phyloP scores from a whole-genome alignment of 768 basidiomycete genomes.

The Cubamyces lactineus region DNA sequence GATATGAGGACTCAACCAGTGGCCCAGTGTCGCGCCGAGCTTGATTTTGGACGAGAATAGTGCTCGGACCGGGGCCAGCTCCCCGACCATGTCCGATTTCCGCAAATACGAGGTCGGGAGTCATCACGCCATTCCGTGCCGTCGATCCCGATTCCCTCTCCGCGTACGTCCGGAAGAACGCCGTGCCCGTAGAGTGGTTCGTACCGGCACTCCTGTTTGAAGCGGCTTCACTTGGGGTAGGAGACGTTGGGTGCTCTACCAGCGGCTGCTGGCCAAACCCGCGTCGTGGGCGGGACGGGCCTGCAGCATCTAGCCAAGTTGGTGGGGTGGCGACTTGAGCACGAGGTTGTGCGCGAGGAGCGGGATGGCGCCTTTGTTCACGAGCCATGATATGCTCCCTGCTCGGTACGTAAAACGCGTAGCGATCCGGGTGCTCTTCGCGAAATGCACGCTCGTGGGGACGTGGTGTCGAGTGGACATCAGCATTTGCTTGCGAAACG shows the following conservation, averaged over 20 bases:
- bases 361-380: conserved; percentile 25
- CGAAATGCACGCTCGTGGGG: conserved; percentile 4
- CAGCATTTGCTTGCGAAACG: neutral
- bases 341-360: conserved; percentile 24
- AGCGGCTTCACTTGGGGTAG: conserved; percentile 62
- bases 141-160: conserved; percentile 37
- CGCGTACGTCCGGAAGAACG: conserved; percentile 65
- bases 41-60: conserved; percentile 18
- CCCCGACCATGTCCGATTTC: conserved; percentile 80
- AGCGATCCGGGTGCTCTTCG: neutral
- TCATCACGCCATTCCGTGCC: conserved; percentile 54
- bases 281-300: conserved; percentile 57
- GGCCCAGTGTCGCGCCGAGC: conserved; percentile 12
- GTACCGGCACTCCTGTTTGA: conserved; percentile 57
- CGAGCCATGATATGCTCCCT: conserved; percentile 30
- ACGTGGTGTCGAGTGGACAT: conserved; percentile 9
- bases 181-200: conserved; percentile 57
- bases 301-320: conserved; percentile 29
- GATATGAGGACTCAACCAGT: conserved; percentile 6
- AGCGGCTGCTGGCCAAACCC: conserved; percentile 57
- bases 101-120: conserved; percentile 74
- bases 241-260: conserved; percentile 55
- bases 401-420: neutral
- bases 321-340: conserved; percentile 19
- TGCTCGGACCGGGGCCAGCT: conserved; percentile 33